phyloP scores from a whole-genome alignment of 176 grass and related monocot species.

The Carex myosuroides region DNA sequence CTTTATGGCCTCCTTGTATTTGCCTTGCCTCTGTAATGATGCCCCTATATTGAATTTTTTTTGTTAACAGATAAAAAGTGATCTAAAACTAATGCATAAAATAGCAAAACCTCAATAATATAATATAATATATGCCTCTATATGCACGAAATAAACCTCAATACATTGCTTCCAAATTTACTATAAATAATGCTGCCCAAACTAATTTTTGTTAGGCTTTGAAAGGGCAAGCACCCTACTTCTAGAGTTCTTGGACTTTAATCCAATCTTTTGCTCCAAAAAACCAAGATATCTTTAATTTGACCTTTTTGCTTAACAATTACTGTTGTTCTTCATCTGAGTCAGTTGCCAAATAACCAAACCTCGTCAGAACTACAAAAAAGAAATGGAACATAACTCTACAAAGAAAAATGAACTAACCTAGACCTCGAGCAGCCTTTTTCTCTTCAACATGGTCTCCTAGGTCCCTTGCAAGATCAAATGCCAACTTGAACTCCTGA shows the following conservation, averaged over 20 bases:
- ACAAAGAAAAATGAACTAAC: slow-evolving; percentile 37
- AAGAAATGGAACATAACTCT: neutral
- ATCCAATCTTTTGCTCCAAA: neutral
- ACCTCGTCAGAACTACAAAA: neutral
- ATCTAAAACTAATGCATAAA: neutral
- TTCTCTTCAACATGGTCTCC: slow-evolving; percentile 92
- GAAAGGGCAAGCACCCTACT: neutral
- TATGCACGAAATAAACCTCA: neutral
- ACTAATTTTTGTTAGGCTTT: neutral
- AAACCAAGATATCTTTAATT: neutral
- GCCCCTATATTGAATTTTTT: slow-evolving; percentile 47
- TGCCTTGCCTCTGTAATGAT: slow-evolving; percentile 88
- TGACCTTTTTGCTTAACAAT: neutral
- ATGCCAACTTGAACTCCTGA: slow-evolving; percentile 73
- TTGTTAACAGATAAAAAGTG: neutral
- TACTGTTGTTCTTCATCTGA: neutral
- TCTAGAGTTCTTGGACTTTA: neutral
- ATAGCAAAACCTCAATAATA: neutral
- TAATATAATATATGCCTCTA: neutral
- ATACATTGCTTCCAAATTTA: neutral
- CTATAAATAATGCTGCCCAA: neutral
- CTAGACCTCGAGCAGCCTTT: slow-evolving; percentile 90
- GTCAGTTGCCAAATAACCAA: neutral
- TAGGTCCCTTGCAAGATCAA: slow-evolving; percentile 63
- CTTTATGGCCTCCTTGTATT: slow-evolving; percentile 89